Conservation (phyloP, 192 early-diverging fungal species). For the Podila epigama region DNA sequence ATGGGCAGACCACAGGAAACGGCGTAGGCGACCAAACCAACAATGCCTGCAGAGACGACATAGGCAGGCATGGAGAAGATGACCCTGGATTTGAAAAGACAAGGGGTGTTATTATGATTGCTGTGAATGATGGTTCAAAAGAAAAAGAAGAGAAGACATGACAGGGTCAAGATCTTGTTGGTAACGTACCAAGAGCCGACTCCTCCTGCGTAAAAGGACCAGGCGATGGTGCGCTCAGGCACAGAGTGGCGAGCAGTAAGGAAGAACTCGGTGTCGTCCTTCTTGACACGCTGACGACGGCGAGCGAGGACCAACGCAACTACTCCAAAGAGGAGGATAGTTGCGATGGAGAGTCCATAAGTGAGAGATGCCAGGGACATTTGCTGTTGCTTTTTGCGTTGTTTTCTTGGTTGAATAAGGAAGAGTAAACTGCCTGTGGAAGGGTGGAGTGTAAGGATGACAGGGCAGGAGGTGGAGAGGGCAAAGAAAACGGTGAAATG, state of each 20-base stretch:
- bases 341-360: constrained; percentile 36
- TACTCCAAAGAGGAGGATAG: constrained; percentile 39
- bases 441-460: neutral
- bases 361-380: constrained; percentile 36
- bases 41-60: constrained; percentile 68
- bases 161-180: neutral
- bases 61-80: constrained; percentile 72
- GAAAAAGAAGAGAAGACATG: too few species aligned
- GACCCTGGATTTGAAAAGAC: constrained; percentile 48
- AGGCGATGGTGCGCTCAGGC: constrained; percentile 39
- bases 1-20: constrained; percentile 68
- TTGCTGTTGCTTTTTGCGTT: too few species aligned
- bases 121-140: neutral
- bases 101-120: neutral
- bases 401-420: neutral
- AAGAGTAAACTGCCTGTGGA: neutral
- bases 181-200: constrained; percentile 39
- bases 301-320: constrained; percentile 35
- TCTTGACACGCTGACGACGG: constrained; percentile 27
- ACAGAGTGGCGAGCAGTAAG: constrained; percentile 44
- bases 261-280: constrained; percentile 53
- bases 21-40: constrained; percentile 71
- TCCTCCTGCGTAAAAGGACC: constrained; percentile 43
- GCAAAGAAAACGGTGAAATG: neutral
- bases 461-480: neutral